Evolutionary conservation across 2,329 filamentous ascomycete genomes (phyloP).

Genomic region (Ophiognomonia clavigignenti-juglandacearum): DNA sequence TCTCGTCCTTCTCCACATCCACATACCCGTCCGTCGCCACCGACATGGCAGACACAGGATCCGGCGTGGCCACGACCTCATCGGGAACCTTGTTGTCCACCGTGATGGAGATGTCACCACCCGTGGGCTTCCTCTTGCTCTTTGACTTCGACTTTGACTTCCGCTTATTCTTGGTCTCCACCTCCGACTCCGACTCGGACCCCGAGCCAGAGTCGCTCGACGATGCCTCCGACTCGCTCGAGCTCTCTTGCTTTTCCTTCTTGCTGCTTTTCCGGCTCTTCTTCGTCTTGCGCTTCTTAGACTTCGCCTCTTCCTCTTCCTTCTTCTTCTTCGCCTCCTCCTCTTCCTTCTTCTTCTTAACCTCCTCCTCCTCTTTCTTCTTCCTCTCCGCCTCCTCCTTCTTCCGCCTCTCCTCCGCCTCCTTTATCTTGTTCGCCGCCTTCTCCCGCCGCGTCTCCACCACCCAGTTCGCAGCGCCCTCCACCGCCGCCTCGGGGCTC

Average conservation of each 20-base stretch:
- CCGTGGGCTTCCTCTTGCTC: conserved; percentile 13
- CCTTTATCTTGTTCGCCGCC: conserved; percentile 38
- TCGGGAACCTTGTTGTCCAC: not conserved
- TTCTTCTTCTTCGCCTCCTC: conserved; percentile 22
- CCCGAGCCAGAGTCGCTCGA: conserved; percentile 6
- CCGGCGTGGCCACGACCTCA: not conserved
- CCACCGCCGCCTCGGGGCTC: conserved; percentile 43
- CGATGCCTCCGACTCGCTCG: conserved; percentile 14
- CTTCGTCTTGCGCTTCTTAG: conserved; percentile 17
- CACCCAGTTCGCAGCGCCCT: conserved; percentile 44
- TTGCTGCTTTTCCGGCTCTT: conserved; percentile 22
- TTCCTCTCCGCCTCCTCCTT: conserved; percentile 31
- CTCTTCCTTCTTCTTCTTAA: conserved; percentile 26
- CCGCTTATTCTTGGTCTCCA: conserved; percentile 16
- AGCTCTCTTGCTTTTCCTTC: conserved; percentile 22
- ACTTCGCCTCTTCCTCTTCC: conserved; percentile 19
- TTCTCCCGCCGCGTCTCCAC: conserved; percentile 43
- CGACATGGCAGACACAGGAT: conserved; percentile 2
- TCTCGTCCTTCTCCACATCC: conserved; percentile 16
- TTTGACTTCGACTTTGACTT: conserved; percentile 12
- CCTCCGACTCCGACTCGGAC: conserved; percentile 16
- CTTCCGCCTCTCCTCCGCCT: conserved; percentile 36
- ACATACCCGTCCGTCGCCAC: conserved; percentile 15
- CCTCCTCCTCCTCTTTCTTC: conserved; percentile 26
- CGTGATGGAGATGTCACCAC: conserved; percentile 2